phyloP scores from a whole-genome alignment of 1,284 basidiomycete species.

The Pseudozyma thailandica region DNA sequence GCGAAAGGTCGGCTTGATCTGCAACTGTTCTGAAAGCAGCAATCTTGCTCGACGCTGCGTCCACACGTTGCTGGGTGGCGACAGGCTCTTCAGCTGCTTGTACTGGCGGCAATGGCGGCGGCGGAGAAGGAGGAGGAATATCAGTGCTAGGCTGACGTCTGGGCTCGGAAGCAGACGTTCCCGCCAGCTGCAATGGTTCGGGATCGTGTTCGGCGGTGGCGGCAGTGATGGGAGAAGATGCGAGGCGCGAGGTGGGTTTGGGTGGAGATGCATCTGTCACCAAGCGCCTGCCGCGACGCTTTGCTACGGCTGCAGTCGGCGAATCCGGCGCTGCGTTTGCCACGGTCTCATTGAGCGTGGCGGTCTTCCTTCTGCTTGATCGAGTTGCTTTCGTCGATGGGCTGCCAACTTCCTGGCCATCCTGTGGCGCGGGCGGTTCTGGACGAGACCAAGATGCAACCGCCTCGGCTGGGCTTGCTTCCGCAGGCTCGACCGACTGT shows the following conservation, averaged over 20 bases:
- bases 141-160: too few relatives aligned
- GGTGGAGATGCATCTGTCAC: background rate
- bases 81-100: background rate
- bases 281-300: slow-evolving; percentile 16
- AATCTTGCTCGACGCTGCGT: background rate
- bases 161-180: too few relatives aligned
- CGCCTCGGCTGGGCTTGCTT: background rate
- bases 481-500: slow-evolving; percentile 2
- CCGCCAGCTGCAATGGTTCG: background rate
- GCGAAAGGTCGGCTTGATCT: slow-evolving; percentile 8
- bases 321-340: slow-evolving; percentile 9
- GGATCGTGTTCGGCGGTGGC: background rate
- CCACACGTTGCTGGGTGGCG: background rate
- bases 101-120: too few relatives aligned
- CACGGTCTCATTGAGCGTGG: background rate
- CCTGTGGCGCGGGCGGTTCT: background rate
- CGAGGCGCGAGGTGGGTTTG: slow-evolving; percentile 14
- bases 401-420: background rate
- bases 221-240: slow-evolving; percentile 5
- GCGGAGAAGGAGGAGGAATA: too few relatives aligned
- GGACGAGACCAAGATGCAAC: slow-evolving; percentile 1
- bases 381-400: background rate
- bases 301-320: slow-evolving; percentile 13
- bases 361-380: background rate
- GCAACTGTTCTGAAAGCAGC: background rate